phyloP scores from a whole-genome alignment of 1,284 basidiomycete genomes.

The Ustilago nuda region DNA sequence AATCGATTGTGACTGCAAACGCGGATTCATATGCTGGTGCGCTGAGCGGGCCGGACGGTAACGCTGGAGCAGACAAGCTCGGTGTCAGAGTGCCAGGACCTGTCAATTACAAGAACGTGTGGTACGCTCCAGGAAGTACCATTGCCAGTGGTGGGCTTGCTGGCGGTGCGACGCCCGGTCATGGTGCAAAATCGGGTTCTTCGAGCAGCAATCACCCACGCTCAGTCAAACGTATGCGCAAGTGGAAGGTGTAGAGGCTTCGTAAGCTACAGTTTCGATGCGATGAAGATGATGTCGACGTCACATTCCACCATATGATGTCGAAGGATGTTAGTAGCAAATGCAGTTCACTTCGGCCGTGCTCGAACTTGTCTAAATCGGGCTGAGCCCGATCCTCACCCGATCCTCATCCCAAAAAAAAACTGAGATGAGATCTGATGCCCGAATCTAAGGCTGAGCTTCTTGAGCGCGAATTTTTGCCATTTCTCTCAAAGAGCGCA shows the following conservation, averaged over 20 bases:
- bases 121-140: constrained; percentile 53
- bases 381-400: not conserved
- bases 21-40: constrained; percentile 14
- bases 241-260: constrained; percentile 41
- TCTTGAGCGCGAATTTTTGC: constrained; percentile 4
- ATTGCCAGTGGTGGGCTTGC: constrained; percentile 42
- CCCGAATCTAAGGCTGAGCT: not conserved
- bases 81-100: constrained; percentile 42
- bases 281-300: not conserved
- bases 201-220: constrained; percentile 26
- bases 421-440: not conserved
- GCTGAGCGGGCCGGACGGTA: not conserved
- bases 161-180: constrained; percentile 10
- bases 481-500: not conserved
- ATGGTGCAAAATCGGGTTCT: not conserved
- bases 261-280: too few species aligned
- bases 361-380: not conserved
- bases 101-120: constrained; percentile 58
- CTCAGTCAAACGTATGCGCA: constrained; percentile 42
- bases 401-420: not conserved
- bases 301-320: not conserved
- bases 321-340: not conserved
- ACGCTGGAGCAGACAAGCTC: constrained; percentile 19
- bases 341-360: not conserved
- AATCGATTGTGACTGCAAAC: constrained; percentile 23